Evolutionary conservation across 2,329 filamentous ascomycete species (phyloP), one percentile per base, ranked within the genome.

Genomic region (Grosmannia serpens): DNA sequence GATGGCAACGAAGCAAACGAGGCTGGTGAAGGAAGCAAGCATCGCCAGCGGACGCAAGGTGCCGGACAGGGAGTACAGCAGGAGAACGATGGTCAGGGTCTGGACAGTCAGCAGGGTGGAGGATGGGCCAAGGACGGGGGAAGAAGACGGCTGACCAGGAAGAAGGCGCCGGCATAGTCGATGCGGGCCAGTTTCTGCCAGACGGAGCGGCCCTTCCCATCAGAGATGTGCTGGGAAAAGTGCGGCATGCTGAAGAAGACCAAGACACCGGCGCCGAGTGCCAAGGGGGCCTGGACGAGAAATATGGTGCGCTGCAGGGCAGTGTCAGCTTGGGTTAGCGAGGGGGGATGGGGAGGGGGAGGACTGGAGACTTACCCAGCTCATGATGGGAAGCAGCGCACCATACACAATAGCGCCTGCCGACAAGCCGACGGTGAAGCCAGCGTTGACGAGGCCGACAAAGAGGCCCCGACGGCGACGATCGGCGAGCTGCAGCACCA

Each of bases 391-490:
- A 4, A 70, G 58, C 17, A 70, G 54, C 1, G 68, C 67, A 3
- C 69, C 69, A 55, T 67, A 70, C 2, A 70, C 65, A 2, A 71
- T 61, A 4, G 69, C 69, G 4, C 69, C 69, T 0, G 62, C 62
- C 2, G 69, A 68, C 29, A 71, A 59, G 13, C 69, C 69, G 10
- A 70, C 53, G 1, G 69, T 70, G 56, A 71, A 72, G 20, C 70
- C 70, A 85, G 85, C 79, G 65, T 92, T 94, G 24, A 89, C 77
- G 47, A 89, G 70, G 1, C 88, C 89, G 61, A 95, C 81, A 58
- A 84, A 88, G 24, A 94, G 63, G 0, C 89, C 90, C 59, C 89
- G 77, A 5, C 82, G 77, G 62, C 82, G 83, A 61, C 83, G 81
- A 26, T 79, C 82, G 0, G 85, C 81, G 61, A 94, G 73, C 67